A percentile compares a stretch with the other conserved stretches of the same genome.
Conservation (phyloP, 768 basidiomycete genomes). For the Lactarius hengduanensis region DNA sequence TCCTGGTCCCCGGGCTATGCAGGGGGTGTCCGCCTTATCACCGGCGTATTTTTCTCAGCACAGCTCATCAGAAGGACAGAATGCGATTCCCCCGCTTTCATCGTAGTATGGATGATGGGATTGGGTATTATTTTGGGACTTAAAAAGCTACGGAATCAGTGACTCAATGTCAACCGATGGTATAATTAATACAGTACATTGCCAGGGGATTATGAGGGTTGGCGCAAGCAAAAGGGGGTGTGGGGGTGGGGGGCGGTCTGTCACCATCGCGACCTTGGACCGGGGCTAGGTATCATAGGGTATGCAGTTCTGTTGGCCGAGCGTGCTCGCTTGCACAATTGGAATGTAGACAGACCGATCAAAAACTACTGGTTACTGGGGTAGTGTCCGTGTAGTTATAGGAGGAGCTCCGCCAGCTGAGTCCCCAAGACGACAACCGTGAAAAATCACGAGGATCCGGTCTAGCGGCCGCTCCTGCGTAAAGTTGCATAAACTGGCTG, state of each 20-base stretch:
- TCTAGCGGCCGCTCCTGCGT: slow-evolving; percentile 16
- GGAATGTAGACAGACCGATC: neutral
- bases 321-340: neutral
- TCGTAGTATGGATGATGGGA: neutral
- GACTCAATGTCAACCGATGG: neutral
- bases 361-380: neutral
- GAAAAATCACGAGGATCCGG: neutral
- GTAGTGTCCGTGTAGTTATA: neutral
- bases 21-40: neutral
- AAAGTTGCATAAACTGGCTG: neutral
- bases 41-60: neutral
- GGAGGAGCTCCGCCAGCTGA: neutral
- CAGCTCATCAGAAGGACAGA: neutral
- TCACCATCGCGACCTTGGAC: neutral
- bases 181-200: neutral
- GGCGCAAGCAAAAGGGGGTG: neutral
- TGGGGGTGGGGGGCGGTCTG: neutral
- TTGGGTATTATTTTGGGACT: neutral
- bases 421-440: neutral
- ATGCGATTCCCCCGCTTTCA: neutral
- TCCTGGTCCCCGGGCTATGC: neutral
- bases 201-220: neutral
- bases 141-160: neutral
- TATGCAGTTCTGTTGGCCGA: neutral
- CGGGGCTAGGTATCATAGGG: neutral